Evolutionary conservation across 805 yeast species (phyloP).

Genomic region (Zygosaccharomyces siamensis): DNA sequence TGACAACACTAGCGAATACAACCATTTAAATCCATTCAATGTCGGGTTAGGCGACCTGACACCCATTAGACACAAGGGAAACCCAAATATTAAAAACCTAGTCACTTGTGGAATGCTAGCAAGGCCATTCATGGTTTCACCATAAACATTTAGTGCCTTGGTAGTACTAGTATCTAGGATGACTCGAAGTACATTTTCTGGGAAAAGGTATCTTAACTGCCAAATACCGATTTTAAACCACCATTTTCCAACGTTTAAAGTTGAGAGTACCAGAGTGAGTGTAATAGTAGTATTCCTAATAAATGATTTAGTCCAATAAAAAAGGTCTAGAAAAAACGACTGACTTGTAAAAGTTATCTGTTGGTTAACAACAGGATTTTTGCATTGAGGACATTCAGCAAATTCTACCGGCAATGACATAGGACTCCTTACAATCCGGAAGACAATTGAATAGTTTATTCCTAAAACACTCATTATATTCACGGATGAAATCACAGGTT

Average conservation of each 20-base stretch:
- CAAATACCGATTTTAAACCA: slow-evolving; percentile 24
- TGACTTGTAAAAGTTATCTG: slow-evolving; percentile 9
- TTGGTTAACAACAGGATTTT: slow-evolving; percentile 9
- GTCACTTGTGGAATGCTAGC: slow-evolving; percentile 17
- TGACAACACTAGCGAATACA: slow-evolving; percentile 16
- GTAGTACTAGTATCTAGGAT: slow-evolving; percentile 26
- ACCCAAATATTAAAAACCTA: slow-evolving; percentile 19
- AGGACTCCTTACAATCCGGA: not conserved
- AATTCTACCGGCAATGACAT: slow-evolving; percentile 10
- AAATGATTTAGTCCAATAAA: slow-evolving; percentile 3
- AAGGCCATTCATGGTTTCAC: slow-evolving; percentile 21
- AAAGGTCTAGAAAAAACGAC: slow-evolving; percentile 6
- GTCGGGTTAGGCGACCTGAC: slow-evolving; percentile 6
- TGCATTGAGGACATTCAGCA: slow-evolving; percentile 25
- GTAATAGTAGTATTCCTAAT: slow-evolving; percentile 12
- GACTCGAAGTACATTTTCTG: slow-evolving; percentile 24
- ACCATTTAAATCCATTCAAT: slow-evolving; percentile 15
- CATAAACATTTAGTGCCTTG: slow-evolving; percentile 28
- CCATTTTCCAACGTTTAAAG: slow-evolving; percentile 19
- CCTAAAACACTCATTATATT: slow-evolving; percentile 10
- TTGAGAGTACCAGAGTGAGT: slow-evolving; percentile 6
- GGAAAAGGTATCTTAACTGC: slow-evolving; percentile 28
- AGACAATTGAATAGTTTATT: slow-evolving; percentile 2
- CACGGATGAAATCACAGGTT: slow-evolving; percentile 10
- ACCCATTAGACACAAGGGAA: slow-evolving; percentile 18